phyloP scores from a whole-genome alignment of 768 basidiomycete species.

The Tulasnella sp. region DNA sequence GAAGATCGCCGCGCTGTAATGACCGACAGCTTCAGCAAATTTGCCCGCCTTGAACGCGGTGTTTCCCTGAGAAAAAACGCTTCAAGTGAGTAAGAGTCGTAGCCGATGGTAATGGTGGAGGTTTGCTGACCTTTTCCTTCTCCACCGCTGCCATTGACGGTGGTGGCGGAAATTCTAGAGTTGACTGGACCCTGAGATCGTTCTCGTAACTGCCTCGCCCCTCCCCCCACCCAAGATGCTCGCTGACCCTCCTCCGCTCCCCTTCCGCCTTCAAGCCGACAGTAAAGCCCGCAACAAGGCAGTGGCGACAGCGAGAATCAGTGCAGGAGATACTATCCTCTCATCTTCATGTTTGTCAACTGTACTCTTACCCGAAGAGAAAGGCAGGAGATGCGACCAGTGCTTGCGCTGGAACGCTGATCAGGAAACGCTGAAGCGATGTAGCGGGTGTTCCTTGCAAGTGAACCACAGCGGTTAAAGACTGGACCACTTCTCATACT shows the following conservation, averaged over 20 bases:
- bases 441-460: no score
- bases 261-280: conserved; percentile 9
- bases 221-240: no score
- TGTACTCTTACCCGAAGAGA: conserved; percentile 52
- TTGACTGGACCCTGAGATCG: not conserved
- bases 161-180: not conserved
- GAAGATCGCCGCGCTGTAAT: conserved; percentile 77
- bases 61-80: conserved; percentile 69
- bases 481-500: not conserved
- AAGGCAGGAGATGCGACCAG: conserved; percentile 62
- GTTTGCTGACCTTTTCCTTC: conserved; percentile 22
- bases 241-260: not conserved
- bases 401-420: conserved; percentile 46
- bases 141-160: not conserved
- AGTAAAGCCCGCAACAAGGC: not conserved
- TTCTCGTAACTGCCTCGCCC: no score
- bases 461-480: no score
- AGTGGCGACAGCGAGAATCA: not conserved
- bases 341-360: conserved; percentile 45
- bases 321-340: conserved; percentile 39
- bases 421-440: no score
- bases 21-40: conserved; percentile 72
- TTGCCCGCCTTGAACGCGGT: conserved; percentile 43
- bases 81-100: not conserved
- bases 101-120: not conserved